Conservation (phyloP, 2,329 filamentous ascomycete species). For the Ilyonectria destructans region DNA sequence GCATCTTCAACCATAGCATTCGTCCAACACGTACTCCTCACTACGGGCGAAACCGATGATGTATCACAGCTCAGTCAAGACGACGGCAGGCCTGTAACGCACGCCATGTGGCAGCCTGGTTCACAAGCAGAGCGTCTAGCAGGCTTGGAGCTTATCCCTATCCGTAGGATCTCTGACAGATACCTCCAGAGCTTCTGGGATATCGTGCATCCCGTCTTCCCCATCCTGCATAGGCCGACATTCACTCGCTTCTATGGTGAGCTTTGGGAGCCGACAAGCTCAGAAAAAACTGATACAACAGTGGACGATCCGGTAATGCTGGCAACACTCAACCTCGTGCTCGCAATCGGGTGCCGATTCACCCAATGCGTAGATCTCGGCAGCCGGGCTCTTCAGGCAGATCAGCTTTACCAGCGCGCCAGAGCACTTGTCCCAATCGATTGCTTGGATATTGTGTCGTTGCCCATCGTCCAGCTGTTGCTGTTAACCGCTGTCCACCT, state of each 20-base stretch:
- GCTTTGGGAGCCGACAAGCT: slow-evolving; percentile 7
- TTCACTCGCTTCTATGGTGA: background rate
- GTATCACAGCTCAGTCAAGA: too few relatives aligned
- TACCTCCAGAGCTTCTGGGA: slow-evolving; percentile 12
- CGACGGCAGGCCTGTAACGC: too few relatives aligned
- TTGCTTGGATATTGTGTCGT: background rate
- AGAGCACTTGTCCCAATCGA: slow-evolving; percentile 8
- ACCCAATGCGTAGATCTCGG: background rate
- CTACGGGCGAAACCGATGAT: too few relatives aligned
- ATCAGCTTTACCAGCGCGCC: slow-evolving; percentile 14
- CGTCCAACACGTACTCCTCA: too few relatives aligned
- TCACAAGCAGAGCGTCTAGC: background rate
- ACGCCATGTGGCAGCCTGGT: too few relatives aligned
- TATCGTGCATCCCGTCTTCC: slow-evolving; percentile 12
- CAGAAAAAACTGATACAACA: too few relatives aligned
- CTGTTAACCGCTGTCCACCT: slow-evolving; percentile 13
- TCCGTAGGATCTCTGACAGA: slow-evolving; percentile 7
- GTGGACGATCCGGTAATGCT: slow-evolving; percentile 11
- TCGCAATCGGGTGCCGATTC: slow-evolving; percentile 18
- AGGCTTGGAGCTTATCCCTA: background rate
- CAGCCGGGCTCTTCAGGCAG: background rate
- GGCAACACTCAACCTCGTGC: slow-evolving; percentile 5
- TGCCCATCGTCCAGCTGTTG: slow-evolving; percentile 8
- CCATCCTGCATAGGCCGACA: slow-evolving; percentile 15
- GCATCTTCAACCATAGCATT: too few relatives aligned